These are phyloP conservation scores for Lineolata rhizophorae DNA, from an alignment of 495 filamentous ascomycete genomes.

Conservation along the genomic window DNA sequence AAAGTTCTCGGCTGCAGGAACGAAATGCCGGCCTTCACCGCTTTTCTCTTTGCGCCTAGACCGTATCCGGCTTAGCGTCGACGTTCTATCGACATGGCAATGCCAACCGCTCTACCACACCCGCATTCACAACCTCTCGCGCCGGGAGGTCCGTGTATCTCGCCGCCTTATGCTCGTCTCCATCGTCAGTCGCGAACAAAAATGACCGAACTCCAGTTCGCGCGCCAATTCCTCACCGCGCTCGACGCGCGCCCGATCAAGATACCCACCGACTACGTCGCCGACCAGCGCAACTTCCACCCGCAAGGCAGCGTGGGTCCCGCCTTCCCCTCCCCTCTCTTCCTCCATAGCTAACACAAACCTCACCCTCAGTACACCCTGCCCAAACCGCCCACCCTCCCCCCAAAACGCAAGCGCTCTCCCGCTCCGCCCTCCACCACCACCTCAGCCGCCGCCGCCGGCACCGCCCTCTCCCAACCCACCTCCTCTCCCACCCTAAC, in stretches of 20 bases:
- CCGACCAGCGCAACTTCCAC: constrained; percentile 54
- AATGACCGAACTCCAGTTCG: constrained; percentile 75
- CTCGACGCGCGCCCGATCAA: constrained; percentile 59
- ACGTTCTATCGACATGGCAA: too few species aligned
- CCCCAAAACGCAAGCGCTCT: constrained; percentile 19
- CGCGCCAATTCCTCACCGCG: constrained; percentile 57
- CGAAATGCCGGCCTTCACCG: too few species aligned
- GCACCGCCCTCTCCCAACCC: too few species aligned
- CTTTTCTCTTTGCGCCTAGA: too few species aligned
- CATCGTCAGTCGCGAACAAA: not conserved
- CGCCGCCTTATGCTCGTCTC: too few species aligned
- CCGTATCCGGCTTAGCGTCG: too few species aligned
- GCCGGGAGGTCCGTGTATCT: too few species aligned
- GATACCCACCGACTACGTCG: constrained; percentile 63
- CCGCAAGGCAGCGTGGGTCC: constrained; percentile 44
- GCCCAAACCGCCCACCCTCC: constrained; percentile 14
- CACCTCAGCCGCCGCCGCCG: constrained; percentile 26
- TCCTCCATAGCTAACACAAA: not conserved
- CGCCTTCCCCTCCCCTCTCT: constrained; percentile 1
- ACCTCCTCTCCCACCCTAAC: constrained; percentile 22
- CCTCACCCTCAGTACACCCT: constrained; percentile 23
- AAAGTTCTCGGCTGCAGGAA: too few species aligned
- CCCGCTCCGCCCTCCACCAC: constrained; percentile 22
- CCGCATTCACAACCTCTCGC: too few species aligned
- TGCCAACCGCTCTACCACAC: too few species aligned